Conservation (phyloP, 257 asterid genomes). For the Fraxinus cuspidata region DNA sequence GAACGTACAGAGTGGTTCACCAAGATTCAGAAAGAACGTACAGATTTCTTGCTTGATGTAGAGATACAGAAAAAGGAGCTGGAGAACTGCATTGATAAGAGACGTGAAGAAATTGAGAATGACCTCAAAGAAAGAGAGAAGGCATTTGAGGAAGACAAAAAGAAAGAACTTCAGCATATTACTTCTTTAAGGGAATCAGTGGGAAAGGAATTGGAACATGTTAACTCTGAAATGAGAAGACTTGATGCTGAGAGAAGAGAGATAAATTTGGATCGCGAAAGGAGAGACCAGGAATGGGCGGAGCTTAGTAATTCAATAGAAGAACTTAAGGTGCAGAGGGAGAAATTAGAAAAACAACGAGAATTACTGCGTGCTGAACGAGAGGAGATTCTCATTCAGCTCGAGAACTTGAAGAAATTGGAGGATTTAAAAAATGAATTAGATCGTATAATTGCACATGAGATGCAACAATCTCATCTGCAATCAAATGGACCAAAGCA, state of each 20-base stretch:
- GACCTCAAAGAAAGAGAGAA: slow-evolving; percentile 64
- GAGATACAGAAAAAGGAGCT: slow-evolving; percentile 77
- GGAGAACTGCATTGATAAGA: slow-evolving; percentile 62
- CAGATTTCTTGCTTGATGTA: slow-evolving; percentile 66
- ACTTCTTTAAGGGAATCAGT: slow-evolving; percentile 57
- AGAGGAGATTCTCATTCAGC: slow-evolving; percentile 72
- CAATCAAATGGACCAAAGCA: slow-evolving; percentile 38
- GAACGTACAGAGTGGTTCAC: slow-evolving; percentile 77
- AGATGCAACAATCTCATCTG: slow-evolving; percentile 47
- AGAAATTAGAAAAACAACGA: slow-evolving; percentile 90
- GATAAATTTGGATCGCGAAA: slow-evolving; percentile 74
- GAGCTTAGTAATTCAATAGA: slow-evolving; percentile 72
- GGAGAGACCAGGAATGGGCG: slow-evolving; percentile 83
- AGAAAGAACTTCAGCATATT: slow-evolving; percentile 64
- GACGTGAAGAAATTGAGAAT: slow-evolving; percentile 84
- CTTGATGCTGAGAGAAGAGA: slow-evolving; percentile 73
- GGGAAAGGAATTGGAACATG: slow-evolving; percentile 74
- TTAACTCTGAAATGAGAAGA: slow-evolving; percentile 65
- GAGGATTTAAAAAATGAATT: slow-evolving; percentile 69
- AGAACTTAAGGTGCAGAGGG: slow-evolving; percentile 81
- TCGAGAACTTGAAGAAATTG: slow-evolving; percentile 69
- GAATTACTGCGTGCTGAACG: slow-evolving; percentile 82
- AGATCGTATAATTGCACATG: slow-evolving; percentile 58
- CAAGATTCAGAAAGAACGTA: slow-evolving; percentile 80
- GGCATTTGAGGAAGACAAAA: slow-evolving; percentile 71